Percentiles rank a stretch among this genome's conserved stretches.
phyloP scores from a whole-genome alignment of 1,284 basidiomycete species.

The Pterulicium gracile region DNA sequence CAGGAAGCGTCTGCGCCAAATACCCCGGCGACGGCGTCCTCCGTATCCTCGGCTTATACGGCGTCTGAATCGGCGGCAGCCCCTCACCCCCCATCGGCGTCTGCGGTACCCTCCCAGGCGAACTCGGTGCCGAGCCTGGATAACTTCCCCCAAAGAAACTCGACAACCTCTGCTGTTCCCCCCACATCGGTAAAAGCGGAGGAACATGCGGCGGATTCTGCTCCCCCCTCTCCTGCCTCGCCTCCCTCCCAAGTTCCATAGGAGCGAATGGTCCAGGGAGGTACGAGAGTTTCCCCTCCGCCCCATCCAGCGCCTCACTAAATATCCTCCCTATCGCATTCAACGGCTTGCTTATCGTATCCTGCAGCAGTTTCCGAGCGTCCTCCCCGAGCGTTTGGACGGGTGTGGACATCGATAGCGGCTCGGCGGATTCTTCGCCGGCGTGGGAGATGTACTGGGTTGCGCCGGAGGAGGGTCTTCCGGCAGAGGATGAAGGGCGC shows the following conservation, averaged over 20 bases:
- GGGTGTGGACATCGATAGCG: constrained; percentile 55
- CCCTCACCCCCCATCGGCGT: constrained; percentile 27
- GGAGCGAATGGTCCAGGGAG: constrained; percentile 55
- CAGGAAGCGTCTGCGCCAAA: constrained; percentile 10
- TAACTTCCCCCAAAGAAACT: constrained; percentile 11
- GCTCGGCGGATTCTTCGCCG: constrained; percentile 81
- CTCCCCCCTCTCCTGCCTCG: constrained; percentile 15
- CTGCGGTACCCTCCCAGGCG: constrained; percentile 22
- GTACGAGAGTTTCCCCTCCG: constrained; percentile 36
- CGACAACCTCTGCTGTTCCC: neutral
- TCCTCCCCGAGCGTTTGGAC: constrained; percentile 59
- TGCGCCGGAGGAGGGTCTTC: constrained; percentile 18
- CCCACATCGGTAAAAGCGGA: constrained; percentile 11
- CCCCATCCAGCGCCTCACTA: constrained; percentile 60
- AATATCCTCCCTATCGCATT: constrained; percentile 83
- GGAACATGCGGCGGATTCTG: constrained; percentile 13
- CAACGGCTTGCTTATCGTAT: constrained; percentile 81
- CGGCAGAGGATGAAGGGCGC: constrained; percentile 15
- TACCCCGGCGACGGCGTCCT: constrained; percentile 30
- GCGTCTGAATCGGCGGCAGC: constrained; percentile 44
- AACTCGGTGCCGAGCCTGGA: constrained; percentile 17
- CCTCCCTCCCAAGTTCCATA: constrained; percentile 42
- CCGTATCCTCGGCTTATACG: constrained; percentile 64
- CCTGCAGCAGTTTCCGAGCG: constrained; percentile 74
- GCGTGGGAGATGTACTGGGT: constrained; percentile 34